Percentiles rank a stretch among this genome's conserved stretches.
Conservation (phyloP, 2,329 filamentous ascomycete species). For the Harringtonia aguacate region DNA sequence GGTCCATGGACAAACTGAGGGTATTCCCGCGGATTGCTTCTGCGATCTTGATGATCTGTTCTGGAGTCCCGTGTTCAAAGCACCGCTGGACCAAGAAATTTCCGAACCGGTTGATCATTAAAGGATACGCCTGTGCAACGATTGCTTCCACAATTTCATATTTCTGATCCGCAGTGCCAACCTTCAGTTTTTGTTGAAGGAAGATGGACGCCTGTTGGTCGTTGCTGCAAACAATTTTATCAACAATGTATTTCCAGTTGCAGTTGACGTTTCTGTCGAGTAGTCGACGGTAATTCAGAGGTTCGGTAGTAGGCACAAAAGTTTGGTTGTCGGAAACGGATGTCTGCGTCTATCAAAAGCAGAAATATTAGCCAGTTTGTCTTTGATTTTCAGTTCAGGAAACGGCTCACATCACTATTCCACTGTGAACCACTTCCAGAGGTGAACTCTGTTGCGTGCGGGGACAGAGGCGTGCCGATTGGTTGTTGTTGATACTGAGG, state of each 20-base stretch:
- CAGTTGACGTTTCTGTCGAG: constrained; percentile 93
- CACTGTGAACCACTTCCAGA: constrained; percentile 35
- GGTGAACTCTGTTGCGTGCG: constrained; percentile 65
- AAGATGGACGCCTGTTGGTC: constrained; percentile 99
- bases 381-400: not conserved
- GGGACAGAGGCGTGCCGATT: constrained; percentile 56
- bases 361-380: not conserved
- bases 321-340: constrained; percentile 52
- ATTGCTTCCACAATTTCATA: constrained; percentile 96
- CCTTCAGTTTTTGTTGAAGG: constrained; percentile 96
- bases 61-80: constrained; percentile 93
- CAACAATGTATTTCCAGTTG: constrained; percentile 99
- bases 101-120: constrained; percentile 98
- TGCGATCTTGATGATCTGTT: constrained; percentile 91
- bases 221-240: constrained; percentile 99
- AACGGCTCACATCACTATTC: constrained; percentile 41
- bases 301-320: constrained; percentile 79
- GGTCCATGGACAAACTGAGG: constrained; percentile 91
- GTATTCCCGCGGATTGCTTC: constrained; percentile 91
- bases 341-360: constrained; percentile 21
- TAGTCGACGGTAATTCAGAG: constrained; percentile 89
- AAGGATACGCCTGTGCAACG: constrained; percentile 81
- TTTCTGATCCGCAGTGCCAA: constrained; percentile 89
- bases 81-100: constrained; percentile 98
- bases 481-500: constrained; percentile 43